Evolutionary conservation across 2,329 filamentous ascomycete genomes (phyloP).

Genomic region (Aspergillus sp.): DNA sequence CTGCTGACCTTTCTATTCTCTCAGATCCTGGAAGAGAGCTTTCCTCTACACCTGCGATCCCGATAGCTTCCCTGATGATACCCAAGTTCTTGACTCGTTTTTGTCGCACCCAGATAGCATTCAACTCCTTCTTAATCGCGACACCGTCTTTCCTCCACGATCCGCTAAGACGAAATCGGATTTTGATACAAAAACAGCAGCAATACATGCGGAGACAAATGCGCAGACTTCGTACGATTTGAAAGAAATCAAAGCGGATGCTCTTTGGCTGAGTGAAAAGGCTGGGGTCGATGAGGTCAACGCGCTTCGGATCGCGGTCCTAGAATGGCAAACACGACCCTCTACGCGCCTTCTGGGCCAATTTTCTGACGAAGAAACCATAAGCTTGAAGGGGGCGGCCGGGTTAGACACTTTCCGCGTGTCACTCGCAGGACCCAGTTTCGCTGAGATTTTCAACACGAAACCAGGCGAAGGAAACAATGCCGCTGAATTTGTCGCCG

Average conservation of each 20-base stretch:
- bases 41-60: slow-evolving; percentile 52
- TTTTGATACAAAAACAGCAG: slow-evolving; percentile 82
- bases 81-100: slow-evolving; percentile 64
- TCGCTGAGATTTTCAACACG: slow-evolving; percentile 36
- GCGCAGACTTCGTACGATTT: slow-evolving; percentile 69
- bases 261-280: slow-evolving; percentile 79
- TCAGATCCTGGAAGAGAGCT: slow-evolving; percentile 61
- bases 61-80: slow-evolving; percentile 50
- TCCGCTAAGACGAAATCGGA: slow-evolving; percentile 64
- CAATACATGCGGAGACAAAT: slow-evolving; percentile 76
- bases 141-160: slow-evolving; percentile 65
- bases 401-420: slow-evolving; percentile 63
- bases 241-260: slow-evolving; percentile 78
- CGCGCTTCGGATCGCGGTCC: slow-evolving; percentile 74
- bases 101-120: slow-evolving; percentile 69
- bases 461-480: slow-evolving; percentile 26
- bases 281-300: slow-evolving; percentile 76
- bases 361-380: slow-evolving; percentile 74
- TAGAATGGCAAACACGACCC: slow-evolving; percentile 83
- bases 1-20: slow-evolving; percentile 21
- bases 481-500: slow-evolving; percentile 57
- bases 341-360: slow-evolving; percentile 68
- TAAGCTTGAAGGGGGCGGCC: slow-evolving; percentile 72
- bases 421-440: slow-evolving; percentile 50
- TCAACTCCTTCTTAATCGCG: slow-evolving; percentile 66